phyloP scores from a whole-genome alignment of 805 yeast genomes.

The Hanseniaspora guilliermondii region DNA sequence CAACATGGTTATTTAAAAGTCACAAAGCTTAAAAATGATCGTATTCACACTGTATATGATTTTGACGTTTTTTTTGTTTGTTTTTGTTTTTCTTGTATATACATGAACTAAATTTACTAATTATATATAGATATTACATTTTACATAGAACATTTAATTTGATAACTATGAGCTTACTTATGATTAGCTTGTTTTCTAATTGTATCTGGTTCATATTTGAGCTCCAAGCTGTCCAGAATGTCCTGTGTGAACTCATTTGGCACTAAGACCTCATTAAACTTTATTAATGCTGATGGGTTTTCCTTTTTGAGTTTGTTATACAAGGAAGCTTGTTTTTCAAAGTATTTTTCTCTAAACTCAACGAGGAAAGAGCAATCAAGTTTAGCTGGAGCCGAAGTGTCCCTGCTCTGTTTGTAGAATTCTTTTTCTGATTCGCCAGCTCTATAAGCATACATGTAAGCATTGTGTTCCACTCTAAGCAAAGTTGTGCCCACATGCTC shows the following conservation, averaged over 20 bases:
- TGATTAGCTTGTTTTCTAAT: too few species aligned
- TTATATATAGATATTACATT: too few species aligned
- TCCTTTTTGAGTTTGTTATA: neutral
- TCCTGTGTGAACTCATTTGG: neutral
- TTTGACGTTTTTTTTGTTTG: too few species aligned
- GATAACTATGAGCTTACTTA: too few species aligned
- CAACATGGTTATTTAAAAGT: too few species aligned
- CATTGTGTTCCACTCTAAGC: slow-evolving; percentile 6
- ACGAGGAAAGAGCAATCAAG: neutral
- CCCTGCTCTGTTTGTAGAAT: neutral
- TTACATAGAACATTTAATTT: too few species aligned
- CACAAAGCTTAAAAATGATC: too few species aligned
- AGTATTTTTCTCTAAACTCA: neutral
- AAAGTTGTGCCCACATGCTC: neutral
- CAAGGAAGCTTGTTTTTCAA: neutral
- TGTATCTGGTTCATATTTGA: too few species aligned
- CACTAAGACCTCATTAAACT: neutral
- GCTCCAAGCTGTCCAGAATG: neutral
- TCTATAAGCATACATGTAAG: slow-evolving; percentile 9
- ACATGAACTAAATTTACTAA: neutral
- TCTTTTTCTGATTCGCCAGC: neutral
- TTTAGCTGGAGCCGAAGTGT: neutral
- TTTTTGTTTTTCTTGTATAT: neutral
- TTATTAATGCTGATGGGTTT: neutral
- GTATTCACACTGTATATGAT: too few species aligned